Evolutionary conservation across 345 rosid species (phyloP), one percentile per base, ranked within the genome.

Genomic region (Toxicodendron radicans): DNA sequence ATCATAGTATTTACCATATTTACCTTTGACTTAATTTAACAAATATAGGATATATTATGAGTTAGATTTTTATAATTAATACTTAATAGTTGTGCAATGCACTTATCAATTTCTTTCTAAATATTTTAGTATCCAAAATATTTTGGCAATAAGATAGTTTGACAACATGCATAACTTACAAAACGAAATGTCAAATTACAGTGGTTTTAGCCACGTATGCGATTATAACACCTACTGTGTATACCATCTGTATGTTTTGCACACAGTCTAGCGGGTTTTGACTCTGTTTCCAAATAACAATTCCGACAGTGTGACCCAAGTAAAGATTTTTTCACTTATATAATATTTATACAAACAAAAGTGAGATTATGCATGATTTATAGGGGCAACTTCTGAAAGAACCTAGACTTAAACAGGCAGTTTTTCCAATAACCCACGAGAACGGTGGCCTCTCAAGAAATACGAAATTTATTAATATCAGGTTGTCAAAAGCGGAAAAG

Each of bases 141-240:
- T 0, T 30, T 59, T 27, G 32, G 20, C 43, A 60, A 23, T 60
- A 24, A 7, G 8, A 38, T 38, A 38, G 9, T 38, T 23, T 21
- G 18, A 53, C n/a, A 45, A 65, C 41, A 53, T 18, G 54, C 54
- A 13, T 45, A 54, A 69, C 35, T 56, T 20, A 38, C 18, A 21
- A 69, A 68, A 68, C 32, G 54, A 35, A 68, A 54, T 24, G 17
- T 30, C 66, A 45, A 2, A 41, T 16, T 27, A 71, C n/a, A 2
- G n/a, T 13, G 8, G 57, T 30, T n/a, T 27, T 46, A 27, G 35
- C 23, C 57, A 58, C 14, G 14, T 46, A 71, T 51, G 30, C 59
- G 17, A 33, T 45, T 48, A 71, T 41, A 70, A 57, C 64, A 71
- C n/a, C n/a, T 18, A 45, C 18, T 16, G 35, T 38, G 53, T n/a